These are phyloP conservation scores for Starmerella vitae DNA, from an alignment of 805 yeast genomes.

Conservation along the genomic window DNA sequence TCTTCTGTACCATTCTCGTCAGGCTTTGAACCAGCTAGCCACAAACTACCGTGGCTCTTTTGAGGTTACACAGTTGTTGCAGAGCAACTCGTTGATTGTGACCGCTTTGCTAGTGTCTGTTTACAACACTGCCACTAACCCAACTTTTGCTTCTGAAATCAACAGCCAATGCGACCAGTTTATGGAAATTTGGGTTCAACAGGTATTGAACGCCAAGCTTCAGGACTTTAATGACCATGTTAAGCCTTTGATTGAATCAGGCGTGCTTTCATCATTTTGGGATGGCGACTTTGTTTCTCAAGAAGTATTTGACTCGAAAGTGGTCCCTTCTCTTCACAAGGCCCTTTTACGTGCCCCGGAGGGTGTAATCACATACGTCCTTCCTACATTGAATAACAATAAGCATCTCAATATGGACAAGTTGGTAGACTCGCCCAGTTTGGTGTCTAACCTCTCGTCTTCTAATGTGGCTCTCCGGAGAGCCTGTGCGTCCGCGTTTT, in stretches of 20 bases:
- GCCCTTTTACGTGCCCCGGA: conserved; percentile 71
- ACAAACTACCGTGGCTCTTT: neutral
- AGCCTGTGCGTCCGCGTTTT: conserved; percentile 33
- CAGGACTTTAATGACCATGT: conserved; percentile 14
- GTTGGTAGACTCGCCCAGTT: conserved; percentile 32
- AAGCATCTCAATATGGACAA: conserved; percentile 32
- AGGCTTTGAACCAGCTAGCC: neutral
- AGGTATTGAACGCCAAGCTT: conserved; percentile 25
- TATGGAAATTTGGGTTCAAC: conserved; percentile 21
- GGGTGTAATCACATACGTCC: conserved; percentile 40
- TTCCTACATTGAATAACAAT: conserved; percentile 37
- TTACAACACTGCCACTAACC: neutral
- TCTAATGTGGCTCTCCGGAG: conserved; percentile 52
- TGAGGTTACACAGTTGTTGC: neutral
- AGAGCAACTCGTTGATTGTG: neutral
- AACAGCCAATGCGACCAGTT: neutral
- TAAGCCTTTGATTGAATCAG: conserved; percentile 14
- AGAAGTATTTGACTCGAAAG: conserved; percentile 28
- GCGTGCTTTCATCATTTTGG: conserved; percentile 8
- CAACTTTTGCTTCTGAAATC: conserved; percentile 2
- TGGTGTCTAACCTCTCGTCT: conserved; percentile 49
- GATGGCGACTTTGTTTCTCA: conserved; percentile 24
- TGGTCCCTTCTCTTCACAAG: conserved; percentile 57
- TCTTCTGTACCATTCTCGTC: conserved; percentile 2
- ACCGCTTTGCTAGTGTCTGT: neutral